These are phyloP conservation scores for Fusarium sp. DNA, from an alignment of 2,329 filamentous ascomycete genomes.

Conservation along the genomic window DNA sequence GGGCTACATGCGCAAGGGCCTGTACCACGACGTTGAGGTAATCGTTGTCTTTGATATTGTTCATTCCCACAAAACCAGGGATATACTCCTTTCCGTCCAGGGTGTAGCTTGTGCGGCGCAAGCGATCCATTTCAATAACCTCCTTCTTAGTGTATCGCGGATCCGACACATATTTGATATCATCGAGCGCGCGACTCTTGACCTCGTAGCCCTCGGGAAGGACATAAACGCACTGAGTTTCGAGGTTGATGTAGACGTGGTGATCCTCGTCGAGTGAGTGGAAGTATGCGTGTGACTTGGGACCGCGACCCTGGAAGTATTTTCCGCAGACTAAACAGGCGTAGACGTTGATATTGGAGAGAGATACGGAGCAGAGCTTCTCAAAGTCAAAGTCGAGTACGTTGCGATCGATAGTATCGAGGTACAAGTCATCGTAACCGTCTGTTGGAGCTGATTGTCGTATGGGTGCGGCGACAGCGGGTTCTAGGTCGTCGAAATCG, in stretches of 20 bases:
- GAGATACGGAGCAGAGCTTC: conserved; percentile 94
- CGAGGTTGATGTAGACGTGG: conserved; percentile 98
- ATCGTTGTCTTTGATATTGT: conserved; percentile 99
- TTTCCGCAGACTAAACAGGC: conserved; percentile 97
- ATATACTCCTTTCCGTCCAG: conserved; percentile 87
- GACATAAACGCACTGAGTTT: conserved; percentile 90
- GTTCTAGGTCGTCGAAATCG: conserved; percentile 59
- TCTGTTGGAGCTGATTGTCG: conserved; percentile 81
- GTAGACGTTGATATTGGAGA: conserved; percentile 99
- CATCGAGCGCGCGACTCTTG: conserved; percentile 91
- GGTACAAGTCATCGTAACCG: conserved; percentile 95
- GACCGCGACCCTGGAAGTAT: conserved; percentile 94
- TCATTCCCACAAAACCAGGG: conserved; percentile 97
- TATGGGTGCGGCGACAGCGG: conserved; percentile 53
- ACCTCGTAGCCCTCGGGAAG: conserved; percentile 98
- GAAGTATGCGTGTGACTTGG: conserved; percentile 96
- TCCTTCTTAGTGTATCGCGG: conserved; percentile 85
- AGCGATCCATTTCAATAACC: conserved; percentile 82
- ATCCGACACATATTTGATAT: conserved; percentile 98
- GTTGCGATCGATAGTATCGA: conserved; percentile 94
- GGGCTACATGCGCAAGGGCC: conserved; percentile 88
- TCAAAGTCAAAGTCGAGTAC: conserved; percentile 99
- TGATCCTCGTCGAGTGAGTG: conserved; percentile 95
- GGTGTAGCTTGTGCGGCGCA: conserved; percentile 75
- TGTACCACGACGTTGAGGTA: conserved; percentile 97